Percentiles rank a stretch among this genome's conserved stretches.
Conservation (phyloP, 148 eudicot species). For the Chenopodium formosanum region DNA sequence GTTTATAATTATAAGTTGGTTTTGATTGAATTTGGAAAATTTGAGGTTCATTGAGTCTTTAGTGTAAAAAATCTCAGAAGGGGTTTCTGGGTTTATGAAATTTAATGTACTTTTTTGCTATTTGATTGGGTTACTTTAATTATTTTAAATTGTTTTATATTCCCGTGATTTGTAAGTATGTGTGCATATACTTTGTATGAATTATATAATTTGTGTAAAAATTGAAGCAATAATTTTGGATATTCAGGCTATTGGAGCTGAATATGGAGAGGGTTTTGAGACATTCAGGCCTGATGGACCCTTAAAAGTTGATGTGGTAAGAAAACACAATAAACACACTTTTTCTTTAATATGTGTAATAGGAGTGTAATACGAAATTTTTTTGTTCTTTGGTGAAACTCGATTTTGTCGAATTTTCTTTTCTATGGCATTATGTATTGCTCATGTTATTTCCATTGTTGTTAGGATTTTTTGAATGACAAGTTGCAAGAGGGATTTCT, state of each 20-base stretch:
- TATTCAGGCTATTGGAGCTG: constrained; percentile 87
- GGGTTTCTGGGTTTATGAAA: constrained; percentile 13
- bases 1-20: constrained; percentile 6
- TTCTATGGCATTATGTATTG: background rate
- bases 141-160: background rate
- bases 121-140: background rate
- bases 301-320: constrained; percentile 92
- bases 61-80: background rate
- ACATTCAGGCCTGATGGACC: constrained; percentile 91
- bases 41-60: background rate
- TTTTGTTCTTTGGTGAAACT: background rate
- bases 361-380: background rate
- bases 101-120: background rate
- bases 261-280: constrained; percentile 98
- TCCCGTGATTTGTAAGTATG: background rate
- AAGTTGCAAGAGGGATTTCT: constrained; percentile 87
- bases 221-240: constrained; percentile 11
- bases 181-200: background rate
- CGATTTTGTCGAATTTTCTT: background rate
- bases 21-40: constrained; percentile 2
- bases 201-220: background rate
- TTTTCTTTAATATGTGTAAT: background rate
- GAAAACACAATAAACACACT: constrained; percentile 4
- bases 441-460: constrained; percentile 12
- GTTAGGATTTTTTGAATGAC: constrained; percentile 86